Base-by-base conservation (phyloP, 371 early-diverging fungal species). In the Umbelopsis sp. region DNA sequence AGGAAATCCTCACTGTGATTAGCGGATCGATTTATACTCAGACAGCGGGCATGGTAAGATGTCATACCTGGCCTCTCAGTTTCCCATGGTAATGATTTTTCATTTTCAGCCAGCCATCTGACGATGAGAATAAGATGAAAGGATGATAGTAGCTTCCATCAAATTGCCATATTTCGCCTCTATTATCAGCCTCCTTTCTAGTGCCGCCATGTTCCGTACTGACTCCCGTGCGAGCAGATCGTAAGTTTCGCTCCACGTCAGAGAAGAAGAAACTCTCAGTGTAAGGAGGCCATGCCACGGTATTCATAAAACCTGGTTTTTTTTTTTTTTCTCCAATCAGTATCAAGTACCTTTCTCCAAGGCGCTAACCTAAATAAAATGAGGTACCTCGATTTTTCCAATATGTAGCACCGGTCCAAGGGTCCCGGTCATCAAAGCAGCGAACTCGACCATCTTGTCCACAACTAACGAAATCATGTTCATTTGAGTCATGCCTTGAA, bases 401-500 rank as follows among this genome's bases (percentile, higher is more conserved):
- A 8, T 35, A 12, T 57, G 57, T 35, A 11, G 35, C 35, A 35
- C 35, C 57, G 16, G 18, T 35, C 35, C 35, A 57, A 11, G 57
- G 57, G n/a, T 57, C 57, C 4, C 57, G 57, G 35, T 57, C 57
- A 35, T 57, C 57, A 57, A 24, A 57, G 35, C 29, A 35, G 14
- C 57, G 29, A 3, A 57, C 57, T 57, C 57, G 57, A 7, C 57
- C 57, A 35, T 57, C 57, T 10, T 57, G 57, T 3, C 57, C 57
- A 35, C 35, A 35, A 35, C 35, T 57, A 18, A 18, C 57, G 32
- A 35, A 18, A 18, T 57, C 57, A n/a, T 57, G 57, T 38, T 35
- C 50, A 50, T 48, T 44, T 7, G 45, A 51, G 14, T 67, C 67
- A n/a, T 45, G 50, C 65, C 32, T 22, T 14, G 50, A 67, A n/a